These are phyloP conservation scores for Staphylotrichum tortipilum DNA, from an alignment of 495 filamentous ascomycete species.

Conservation along the genomic window DNA sequence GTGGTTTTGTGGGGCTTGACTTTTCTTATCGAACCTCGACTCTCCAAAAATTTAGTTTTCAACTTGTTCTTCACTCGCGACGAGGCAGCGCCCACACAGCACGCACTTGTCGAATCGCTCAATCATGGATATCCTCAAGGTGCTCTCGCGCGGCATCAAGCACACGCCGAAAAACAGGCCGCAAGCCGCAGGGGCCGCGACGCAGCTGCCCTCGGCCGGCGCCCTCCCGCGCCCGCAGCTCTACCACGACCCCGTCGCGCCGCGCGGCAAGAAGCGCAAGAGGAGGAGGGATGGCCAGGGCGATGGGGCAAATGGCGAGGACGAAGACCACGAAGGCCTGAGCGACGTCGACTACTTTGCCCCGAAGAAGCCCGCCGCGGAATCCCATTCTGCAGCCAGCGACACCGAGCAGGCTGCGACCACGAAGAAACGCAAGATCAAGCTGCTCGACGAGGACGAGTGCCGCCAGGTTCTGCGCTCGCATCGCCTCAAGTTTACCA, in stretches of 20 bases:
- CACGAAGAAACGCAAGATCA: conserved; percentile 22
- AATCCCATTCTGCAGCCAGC: neutral
- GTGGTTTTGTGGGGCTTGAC: conserved; percentile 8
- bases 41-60: conserved; percentile 9
- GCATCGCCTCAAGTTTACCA: conserved; percentile 80
- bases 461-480: conserved; percentile 64
- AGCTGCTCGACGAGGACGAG: conserved; percentile 51
- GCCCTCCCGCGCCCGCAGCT: conserved; percentile 40
- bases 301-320: conserved; percentile 6
- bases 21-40: conserved; percentile 9
- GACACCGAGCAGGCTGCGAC: conserved; percentile 17
- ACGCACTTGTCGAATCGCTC: neutral
- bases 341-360: conserved; percentile 45
- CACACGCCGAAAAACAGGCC: conserved; percentile 23
- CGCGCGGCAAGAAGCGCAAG: conserved; percentile 43
- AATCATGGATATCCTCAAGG: conserved; percentile 56
- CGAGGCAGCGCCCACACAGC: neutral
- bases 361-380: conserved; percentile 18
- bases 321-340: conserved; percentile 24
- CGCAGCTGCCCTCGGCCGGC: conserved; percentile 43
- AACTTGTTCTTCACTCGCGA: neutral
- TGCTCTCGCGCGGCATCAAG: conserved; percentile 58
- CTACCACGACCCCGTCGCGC: conserved; percentile 35
- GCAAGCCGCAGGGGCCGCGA: conserved; percentile 17
- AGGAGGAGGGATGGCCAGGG: conserved; percentile 27